Evolutionary conservation across 2,329 filamentous ascomycete genomes (phyloP), one percentile per base, ranked within the genome.

Genomic region (Xenoacremonium recifei): DNA sequence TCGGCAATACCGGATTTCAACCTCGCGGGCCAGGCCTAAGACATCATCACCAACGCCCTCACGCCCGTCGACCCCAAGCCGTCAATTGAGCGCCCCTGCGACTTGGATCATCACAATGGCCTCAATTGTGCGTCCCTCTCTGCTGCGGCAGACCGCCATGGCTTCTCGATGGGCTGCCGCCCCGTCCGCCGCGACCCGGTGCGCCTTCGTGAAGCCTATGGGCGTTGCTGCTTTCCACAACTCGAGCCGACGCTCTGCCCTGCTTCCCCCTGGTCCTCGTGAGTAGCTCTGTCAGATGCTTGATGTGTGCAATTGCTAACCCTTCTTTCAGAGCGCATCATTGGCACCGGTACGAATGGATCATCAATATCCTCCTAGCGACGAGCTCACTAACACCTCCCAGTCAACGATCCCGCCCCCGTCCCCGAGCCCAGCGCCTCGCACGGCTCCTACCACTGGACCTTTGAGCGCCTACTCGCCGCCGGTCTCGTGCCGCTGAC

Each of bases 361-460:
- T 39, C 29, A 40, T 34, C 45, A 25, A 47, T 33, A 31, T 42
- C 39, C 32, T 19, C 20, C 20, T n/a, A 18, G 51, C 51, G 50
- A 54, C 50, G 50, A 53, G 53, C 53, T 47, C 48, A 30, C 44
- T 40, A 42, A 49, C 20, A 50, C 41, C 23, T 18, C 35, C 16
- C 33, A 86, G 89, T 91, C 64, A 99, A 99, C 72, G 91, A 97
- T 62, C 81, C 93, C 42, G 87, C 80, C 21, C 81, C 80, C 29
- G 69, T 96, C 18, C 91, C 90, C 34, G 64, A 79, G 17, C 71
- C 88, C 39, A 81, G 79, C 56, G 83, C 92, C 31, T 75, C 82
- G 42, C 89, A 99, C 72, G 93, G 93, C 58, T 95, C 87, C 69
- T 99, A 97, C 76, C 93, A 99, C 80, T 99, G 93, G 93, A 88